Base-by-base conservation (phyloP, 2,329 filamentous ascomycete genomes). In the Aspergillus oerlinghausenensis region DNA sequence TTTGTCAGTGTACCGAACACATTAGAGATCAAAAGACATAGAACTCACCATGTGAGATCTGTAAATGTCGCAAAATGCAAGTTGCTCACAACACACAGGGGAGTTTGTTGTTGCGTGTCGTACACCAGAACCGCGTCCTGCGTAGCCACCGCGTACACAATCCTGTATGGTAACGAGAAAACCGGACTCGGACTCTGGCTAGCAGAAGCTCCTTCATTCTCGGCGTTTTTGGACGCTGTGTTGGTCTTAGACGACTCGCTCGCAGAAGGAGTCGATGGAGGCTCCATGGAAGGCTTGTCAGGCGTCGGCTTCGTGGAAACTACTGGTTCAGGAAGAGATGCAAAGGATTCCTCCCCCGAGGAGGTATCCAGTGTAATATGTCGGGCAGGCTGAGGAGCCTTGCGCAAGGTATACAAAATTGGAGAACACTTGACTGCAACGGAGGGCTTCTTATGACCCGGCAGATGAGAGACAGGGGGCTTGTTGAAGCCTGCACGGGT, bases 11-110 rank as follows among this genome's bases (percentile, higher is more conserved):
- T 32, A 49, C 59, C 28, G 42, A 51, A 38, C 52, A 43, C 17
- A 21, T 25, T 23, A 6, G 43, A 57, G 26, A 52, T 19, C 25
- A 5, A 29, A 63, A 50, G 52, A 45, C 10, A 29, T 40, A 28
- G 40, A 21, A 75, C 87, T 74, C 84, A 96, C 94, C 94, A 99
- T 35, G 91, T 88, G 57, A 99, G 78, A 71, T 99, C 94, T 0
- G 94, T 99, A 70, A 99, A 99, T 0, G 94, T 97, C 4, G 94
- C 92, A 73, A 93, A 96, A 73, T 99, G 94, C 62, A 99, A 77
- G 69, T 99, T 99, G 82, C 92, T 97, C 50, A 99, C 93, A 42
- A 97, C 83, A 70, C 92, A 96, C 38, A 99, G 80, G 2, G 94
- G 94, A 7, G 91, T 95, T 67, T 92, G 89, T 70, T 99, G 94